A percentile compares a stretch with the other conserved stretches of the same genome.
phyloP scores from a whole-genome alignment of 306 rosid species.

The Cucurbita ficifolia region DNA sequence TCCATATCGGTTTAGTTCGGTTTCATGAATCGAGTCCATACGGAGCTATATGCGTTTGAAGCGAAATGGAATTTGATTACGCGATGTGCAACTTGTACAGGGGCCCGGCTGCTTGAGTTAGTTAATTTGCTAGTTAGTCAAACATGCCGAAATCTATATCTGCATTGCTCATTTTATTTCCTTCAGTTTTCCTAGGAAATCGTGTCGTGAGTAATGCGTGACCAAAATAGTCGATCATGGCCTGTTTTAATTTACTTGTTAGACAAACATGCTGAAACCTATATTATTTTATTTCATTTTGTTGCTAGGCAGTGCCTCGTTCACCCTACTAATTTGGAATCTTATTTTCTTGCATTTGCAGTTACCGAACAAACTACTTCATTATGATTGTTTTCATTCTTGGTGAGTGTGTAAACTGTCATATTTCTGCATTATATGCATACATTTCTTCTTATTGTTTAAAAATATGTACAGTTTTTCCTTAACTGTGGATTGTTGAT shows the following conservation, averaged over 20 bases:
- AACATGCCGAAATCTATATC: neutral
- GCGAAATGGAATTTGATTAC: neutral
- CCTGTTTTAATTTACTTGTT: neutral
- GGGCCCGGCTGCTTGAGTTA: neutral
- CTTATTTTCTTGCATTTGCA: conserved; percentile 22
- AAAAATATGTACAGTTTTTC: neutral
- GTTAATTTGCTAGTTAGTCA: neutral
- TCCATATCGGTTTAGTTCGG: neutral
- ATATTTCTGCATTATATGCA: neutral
- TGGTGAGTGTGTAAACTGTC: conserved; percentile 33
- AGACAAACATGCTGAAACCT: neutral
- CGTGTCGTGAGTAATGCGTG: neutral
- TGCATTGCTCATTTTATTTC: neutral
- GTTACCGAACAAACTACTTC: conserved; percentile 94
- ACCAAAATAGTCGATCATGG: neutral
- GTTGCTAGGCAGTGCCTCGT: neutral
- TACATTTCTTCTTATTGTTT: neutral
- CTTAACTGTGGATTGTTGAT: conserved; percentile 11
- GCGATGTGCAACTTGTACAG: neutral
- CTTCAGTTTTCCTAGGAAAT: neutral
- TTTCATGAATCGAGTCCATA: neutral
- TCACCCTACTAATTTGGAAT: neutral
- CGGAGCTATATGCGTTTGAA: neutral
- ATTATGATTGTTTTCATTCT: conserved; percentile 64
- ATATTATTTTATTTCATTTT: neutral